Evolutionary conservation across 1,284 basidiomycete genomes (phyloP).

Genomic region (Cryptococcus sp.): DNA sequence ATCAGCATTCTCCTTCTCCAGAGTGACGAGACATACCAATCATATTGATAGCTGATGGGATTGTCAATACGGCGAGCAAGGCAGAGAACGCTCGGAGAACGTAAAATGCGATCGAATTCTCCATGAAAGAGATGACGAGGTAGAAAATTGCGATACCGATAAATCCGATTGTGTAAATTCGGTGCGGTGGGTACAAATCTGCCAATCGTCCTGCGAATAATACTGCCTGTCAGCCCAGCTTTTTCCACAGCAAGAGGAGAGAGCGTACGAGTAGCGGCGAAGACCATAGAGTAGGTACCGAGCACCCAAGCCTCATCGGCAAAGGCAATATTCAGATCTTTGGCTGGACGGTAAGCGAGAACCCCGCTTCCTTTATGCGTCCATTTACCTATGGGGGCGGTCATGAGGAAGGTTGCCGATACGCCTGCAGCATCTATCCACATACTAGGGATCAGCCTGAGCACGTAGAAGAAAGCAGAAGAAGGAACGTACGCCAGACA

Average conservation of each 20-base stretch:
- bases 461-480: neutral
- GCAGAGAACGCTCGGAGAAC: constrained; percentile 42
- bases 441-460: constrained; percentile 12
- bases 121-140: constrained; percentile 45
- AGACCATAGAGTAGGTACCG: constrained; percentile 33
- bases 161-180: constrained; percentile 40
- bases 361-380: no score
- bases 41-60: constrained; percentile 43
- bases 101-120: constrained; percentile 43
- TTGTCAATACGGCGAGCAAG: constrained; percentile 40
- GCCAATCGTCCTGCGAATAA: constrained; percentile 39
- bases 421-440: constrained; percentile 41
- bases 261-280: constrained; percentile 24
- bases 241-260: no score
- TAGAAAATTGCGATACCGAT: constrained; percentile 38
- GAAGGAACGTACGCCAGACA: constrained; percentile 18
- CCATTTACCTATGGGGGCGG: constrained; percentile 41
- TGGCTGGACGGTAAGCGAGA: no score
- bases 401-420: constrained; percentile 41
- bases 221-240: constrained; percentile 11
- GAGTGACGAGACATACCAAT: constrained; percentile 17
- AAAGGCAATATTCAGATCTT: constrained; percentile 28
- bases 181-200: constrained; percentile 40
- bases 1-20: neutral
- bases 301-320: constrained; percentile 41